Base-by-base conservation (phyloP, 352 stramenopile genomes). In the Globisporangium sylvaticum region DNA sequence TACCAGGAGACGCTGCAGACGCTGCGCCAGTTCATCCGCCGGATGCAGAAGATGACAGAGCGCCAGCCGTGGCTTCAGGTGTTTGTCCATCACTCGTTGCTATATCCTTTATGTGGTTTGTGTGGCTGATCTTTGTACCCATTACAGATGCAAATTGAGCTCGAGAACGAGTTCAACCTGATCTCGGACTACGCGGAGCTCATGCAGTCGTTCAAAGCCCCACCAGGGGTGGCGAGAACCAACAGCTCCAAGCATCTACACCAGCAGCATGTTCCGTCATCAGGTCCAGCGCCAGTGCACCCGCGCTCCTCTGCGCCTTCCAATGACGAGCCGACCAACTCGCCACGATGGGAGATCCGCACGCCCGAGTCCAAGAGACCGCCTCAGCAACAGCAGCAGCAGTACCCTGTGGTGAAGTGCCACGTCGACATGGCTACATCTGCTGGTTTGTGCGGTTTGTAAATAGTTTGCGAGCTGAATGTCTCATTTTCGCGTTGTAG, bases 61-160 rank as follows among this genome's bases (percentile, higher is more conserved):
- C 83, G 84, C n/a, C 84, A 93, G 61, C 80, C 80, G 8, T 93
- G 87, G 87, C 76, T 95, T 20, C 84, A 94, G 67, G 83, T 89
- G 0, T 24, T 1, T 58, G 1, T 55, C 1, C 2, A 24, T 58
- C 34, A 34, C 5, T 34, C 4, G 0, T 22, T 22, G 39, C 22
- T 48, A 4, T 37, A 18, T 10, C 15, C 10, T 27, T 55, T 20
- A 55, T 55, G 14, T 4, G 22, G 3, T 34, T 22, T 22, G 37
- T 73, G 15, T 39, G 18, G 8, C 20, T 56, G 22, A 29, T 10
- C 12, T 14, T 32, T 32, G 9, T 8, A 37, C 31, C 31, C 22
- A n/a, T 34, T n/a, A 25, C 59, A 92, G 84, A 83, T 95, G 74
- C 83, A 95, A 66, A 91, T 89, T 48, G 84, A 95, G 62, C 72